Evolutionary conservation across 2,329 filamentous ascomycete genomes (phyloP).

Genomic region (Venturia nashicola): DNA sequence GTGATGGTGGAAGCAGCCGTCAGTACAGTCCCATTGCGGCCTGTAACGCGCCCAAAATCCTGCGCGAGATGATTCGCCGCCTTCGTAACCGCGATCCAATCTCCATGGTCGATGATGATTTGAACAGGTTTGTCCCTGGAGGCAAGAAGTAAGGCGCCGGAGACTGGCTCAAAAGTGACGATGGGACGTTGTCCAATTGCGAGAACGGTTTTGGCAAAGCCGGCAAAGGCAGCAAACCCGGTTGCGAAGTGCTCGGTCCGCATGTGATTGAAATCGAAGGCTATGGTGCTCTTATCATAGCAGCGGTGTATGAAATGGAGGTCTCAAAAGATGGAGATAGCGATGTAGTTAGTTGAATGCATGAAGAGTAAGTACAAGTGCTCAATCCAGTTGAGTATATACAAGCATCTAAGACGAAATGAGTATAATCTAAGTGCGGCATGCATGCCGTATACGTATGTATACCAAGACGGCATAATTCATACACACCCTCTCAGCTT

Average conservation of each 20-base stretch:
- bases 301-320: too few species aligned
- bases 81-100: background rate
- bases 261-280: background rate
- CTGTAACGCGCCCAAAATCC: constrained; percentile 61
- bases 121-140: background rate
- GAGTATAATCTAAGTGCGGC: too few species aligned
- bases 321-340: too few species aligned
- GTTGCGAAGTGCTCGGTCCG: background rate
- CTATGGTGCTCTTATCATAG: too few species aligned
- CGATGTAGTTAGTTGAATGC: too few species aligned
- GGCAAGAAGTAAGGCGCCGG: background rate
- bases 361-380: too few species aligned
- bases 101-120: background rate
- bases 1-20: background rate
- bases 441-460: too few species aligned
- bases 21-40: constrained; percentile 43
- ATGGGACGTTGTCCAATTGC: background rate
- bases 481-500: too few species aligned
- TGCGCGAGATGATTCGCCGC: constrained; percentile 53
- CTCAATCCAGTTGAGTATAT: too few species aligned
- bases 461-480: too few species aligned
- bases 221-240: background rate
- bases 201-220: background rate
- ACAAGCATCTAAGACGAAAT: too few species aligned
- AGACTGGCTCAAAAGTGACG: background rate